Percentiles rank a stretch among this genome's conserved stretches.
Evolutionary conservation across 352 stramenopile species (phyloP).

Genomic region (Phytophthora brassicae): DNA sequence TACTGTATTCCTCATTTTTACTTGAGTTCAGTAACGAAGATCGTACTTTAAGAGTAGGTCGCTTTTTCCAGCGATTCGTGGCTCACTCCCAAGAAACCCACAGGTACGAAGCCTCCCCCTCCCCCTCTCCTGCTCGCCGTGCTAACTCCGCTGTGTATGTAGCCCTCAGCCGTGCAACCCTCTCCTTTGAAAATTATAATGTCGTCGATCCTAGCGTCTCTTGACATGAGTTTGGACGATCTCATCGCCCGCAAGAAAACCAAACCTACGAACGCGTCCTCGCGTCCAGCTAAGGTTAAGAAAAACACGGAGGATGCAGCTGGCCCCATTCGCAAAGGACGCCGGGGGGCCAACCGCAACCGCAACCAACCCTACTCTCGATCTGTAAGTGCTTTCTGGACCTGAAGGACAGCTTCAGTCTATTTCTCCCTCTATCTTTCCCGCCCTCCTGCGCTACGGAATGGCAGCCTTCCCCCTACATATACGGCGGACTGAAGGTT

Average conservation of each 20-base stretch:
- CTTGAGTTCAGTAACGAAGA: background rate
- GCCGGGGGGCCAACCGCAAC: conserved; percentile 38
- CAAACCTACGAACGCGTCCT: conserved; percentile 46
- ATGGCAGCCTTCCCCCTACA: conserved; percentile 11
- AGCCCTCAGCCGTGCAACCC: conserved; percentile 1
- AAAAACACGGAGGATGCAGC: conserved; percentile 31
- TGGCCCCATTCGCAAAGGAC: conserved; percentile 52
- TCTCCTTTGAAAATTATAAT: conserved; percentile 31
- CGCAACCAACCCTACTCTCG: conserved; percentile 73
- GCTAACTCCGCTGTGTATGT: conserved; percentile 9
- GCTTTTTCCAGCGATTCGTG: conserved; percentile 33
- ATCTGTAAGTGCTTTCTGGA: conserved; percentile 58
- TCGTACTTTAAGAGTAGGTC: background rate
- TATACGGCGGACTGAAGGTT: conserved; percentile 3
- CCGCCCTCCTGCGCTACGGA: conserved; percentile 16
- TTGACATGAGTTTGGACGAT: conserved; percentile 87
- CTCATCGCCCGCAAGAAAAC: conserved; percentile 80
- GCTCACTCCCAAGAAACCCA: conserved; percentile 27
- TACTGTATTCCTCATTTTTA: background rate
- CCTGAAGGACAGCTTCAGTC: conserved; percentile 22
- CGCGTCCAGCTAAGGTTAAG: conserved; percentile 45
- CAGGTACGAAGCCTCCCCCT: conserved; percentile 18
- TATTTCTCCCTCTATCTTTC: conserved; percentile 10
- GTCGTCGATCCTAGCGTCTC: conserved; percentile 79
- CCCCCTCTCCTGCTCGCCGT: background rate